Conservation (phyloP, 2,329 filamentous ascomycete genomes). For the Harringtonia aguacate region DNA sequence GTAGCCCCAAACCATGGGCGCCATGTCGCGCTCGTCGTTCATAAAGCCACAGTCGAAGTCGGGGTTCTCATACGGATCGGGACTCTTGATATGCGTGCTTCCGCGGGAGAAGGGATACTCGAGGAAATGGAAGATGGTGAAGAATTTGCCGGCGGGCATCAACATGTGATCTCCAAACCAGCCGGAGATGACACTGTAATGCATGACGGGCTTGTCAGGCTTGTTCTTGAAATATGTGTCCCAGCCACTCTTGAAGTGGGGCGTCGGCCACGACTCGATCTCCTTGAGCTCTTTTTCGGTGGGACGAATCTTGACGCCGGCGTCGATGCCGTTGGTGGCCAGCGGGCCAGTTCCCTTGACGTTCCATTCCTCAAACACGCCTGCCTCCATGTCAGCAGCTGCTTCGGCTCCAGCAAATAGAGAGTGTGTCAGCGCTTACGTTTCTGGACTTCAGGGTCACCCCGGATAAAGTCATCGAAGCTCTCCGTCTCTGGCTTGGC, state of each 20-base stretch:
- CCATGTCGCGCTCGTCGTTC: constrained; percentile 79
- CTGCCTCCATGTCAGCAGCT: constrained; percentile 19
- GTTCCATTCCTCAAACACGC: constrained; percentile 68
- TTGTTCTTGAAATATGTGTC: constrained; percentile 77
- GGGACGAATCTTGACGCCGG: constrained; percentile 68
- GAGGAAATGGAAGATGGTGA: constrained; percentile 76
- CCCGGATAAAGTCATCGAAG: constrained; percentile 71
- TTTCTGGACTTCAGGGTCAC: constrained; percentile 63
- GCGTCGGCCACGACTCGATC: constrained; percentile 64
- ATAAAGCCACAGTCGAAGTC: constrained; percentile 78
- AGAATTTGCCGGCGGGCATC: constrained; percentile 66
- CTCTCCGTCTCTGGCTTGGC: constrained; percentile 67
- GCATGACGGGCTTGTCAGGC: constrained; percentile 80
- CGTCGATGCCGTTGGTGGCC: constrained; percentile 70
- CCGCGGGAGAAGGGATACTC: constrained; percentile 70
- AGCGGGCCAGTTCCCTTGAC: constrained; percentile 68
- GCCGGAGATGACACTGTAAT: constrained; percentile 67
- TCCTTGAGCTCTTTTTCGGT: constrained; percentile 55
- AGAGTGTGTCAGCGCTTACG: constrained; percentile 19
- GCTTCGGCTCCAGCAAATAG: neutral
- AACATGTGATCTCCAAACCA: constrained; percentile 52
- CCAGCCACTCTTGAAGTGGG: constrained; percentile 66
- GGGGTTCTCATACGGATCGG: constrained; percentile 61
- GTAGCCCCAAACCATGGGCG: constrained; percentile 75
- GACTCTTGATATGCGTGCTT: constrained; percentile 57